Evolutionary conservation across 1,139 yeast genomes (phyloP), one percentile per base, ranked within the genome.

Genomic region (Suhomyces ambrosiae): DNA sequence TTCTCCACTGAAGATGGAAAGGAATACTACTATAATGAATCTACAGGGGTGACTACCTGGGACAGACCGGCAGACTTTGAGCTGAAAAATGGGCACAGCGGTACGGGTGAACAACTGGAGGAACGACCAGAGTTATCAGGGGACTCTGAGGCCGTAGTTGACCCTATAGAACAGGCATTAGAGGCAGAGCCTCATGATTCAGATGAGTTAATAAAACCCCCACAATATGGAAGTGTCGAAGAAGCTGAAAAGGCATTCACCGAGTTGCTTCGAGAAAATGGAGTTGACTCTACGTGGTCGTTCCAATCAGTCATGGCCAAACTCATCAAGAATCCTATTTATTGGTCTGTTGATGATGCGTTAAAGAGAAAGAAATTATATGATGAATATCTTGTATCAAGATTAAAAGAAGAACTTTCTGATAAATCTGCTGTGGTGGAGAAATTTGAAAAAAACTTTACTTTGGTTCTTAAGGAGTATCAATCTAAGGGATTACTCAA

Each of bases 21-120:
- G 40, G 67, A 67, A 23, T 90, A 89, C 59, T 90, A 87, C 65
- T 84, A 83, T 59, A 85, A 86, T 54, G 67, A 69, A 14, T 60
- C 61, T 13, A 78, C 90, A 0, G 76, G 79, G 3, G 82, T 81
- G 50, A 82, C 95, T 9, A 81, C 85, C 0, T 90, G 97, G 97
- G 87, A 82, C 17, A 59, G 76, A 15, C 97, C 97, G 0, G 66
- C 55, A 0, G 82, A 65, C 15, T 57, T 65, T 3, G 45, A 43
- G 9, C 14, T 9, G 12, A 27, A 9, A 35, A 3, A 11, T n/a
- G n/a, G n/a, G n/a, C n/a, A n/a, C n/a, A n/a, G n/a, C n/a, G n/a
- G n/a, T n/a, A 25, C 24, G n/a, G 17, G 28, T 10, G 37, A 12
- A 10, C 25, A 17, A 3, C n/a, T 31, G 9, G 35, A 23, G 5